Evolutionary conservation across 257 asterid species (phyloP).

Genomic region (Orobanche coerulescens): DNA sequence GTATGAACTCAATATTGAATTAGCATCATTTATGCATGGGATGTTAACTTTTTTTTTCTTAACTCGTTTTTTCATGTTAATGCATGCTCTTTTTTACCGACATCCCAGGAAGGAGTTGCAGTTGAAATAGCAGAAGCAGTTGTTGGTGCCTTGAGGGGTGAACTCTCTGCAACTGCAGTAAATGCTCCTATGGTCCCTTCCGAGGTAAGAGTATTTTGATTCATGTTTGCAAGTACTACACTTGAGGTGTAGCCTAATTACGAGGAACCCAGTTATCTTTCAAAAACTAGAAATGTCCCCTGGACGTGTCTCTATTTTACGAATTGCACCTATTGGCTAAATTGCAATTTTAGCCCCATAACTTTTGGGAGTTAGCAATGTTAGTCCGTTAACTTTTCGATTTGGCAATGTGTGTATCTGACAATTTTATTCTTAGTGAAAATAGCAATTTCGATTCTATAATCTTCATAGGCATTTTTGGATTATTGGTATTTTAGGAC

Average conservation of each 20-base stretch:
- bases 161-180: constrained; percentile 95
- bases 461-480: too few species aligned
- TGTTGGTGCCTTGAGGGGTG: constrained; percentile 91
- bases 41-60: not conserved
- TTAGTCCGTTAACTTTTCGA: too few species aligned
- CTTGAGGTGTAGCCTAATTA: not conserved
- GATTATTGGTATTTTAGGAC: too few species aligned
- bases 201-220: constrained; percentile 37
- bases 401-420: too few species aligned
- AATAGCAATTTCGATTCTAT: too few species aligned
- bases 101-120: constrained; percentile 87
- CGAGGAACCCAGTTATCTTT: not conserved
- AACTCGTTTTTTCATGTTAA: constrained; percentile 10
- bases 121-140: constrained; percentile 98
- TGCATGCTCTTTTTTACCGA: not conserved
- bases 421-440: too few species aligned
- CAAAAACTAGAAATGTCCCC: not conserved
- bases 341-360: too few species aligned
- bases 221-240: not conserved
- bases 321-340: not conserved
- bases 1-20: constrained; percentile 27
- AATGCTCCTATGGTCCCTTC: constrained; percentile 98
- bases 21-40: not conserved
- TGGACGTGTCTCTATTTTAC: not conserved
- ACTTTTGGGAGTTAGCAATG: too few species aligned